Evolutionary conservation across 2,329 filamentous ascomycete species (phyloP).

Genomic region (Diatrype stigma): DNA sequence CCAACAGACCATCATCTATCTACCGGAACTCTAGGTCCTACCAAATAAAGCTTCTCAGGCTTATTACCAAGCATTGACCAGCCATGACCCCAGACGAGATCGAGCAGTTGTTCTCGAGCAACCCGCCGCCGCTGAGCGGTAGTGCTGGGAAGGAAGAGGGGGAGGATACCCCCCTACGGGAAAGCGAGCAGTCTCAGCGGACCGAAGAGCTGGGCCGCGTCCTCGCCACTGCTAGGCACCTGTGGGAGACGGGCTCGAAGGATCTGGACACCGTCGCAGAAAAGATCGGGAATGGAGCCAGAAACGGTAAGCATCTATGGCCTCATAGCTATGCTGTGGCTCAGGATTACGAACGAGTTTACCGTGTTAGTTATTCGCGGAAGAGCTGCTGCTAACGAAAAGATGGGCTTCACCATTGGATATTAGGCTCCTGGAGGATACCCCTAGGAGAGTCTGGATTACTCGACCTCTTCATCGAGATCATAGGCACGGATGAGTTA

Average conservation of each 20-base stretch:
- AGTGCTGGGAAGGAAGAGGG: neutral
- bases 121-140: neutral
- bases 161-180: neutral
- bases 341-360: too few relatives aligned
- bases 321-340: too few relatives aligned
- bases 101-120: neutral
- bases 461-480: constrained; percentile 49
- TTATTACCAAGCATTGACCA: too few relatives aligned
- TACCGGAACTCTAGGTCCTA: too few relatives aligned
- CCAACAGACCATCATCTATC: too few relatives aligned
- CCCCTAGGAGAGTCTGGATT: constrained; percentile 56
- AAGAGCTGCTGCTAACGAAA: neutral
- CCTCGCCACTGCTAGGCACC: neutral
- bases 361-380: neutral
- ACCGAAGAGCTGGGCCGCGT: neutral
- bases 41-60: too few relatives aligned
- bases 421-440: constrained; percentile 50
- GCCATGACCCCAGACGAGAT: neutral
- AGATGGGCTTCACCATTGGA: constrained; percentile 13
- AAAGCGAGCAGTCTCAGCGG: neutral
- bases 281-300: neutral
- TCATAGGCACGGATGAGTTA: constrained; percentile 37
- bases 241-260: neutral
- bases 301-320: neutral
- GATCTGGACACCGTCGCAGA: neutral